Evolutionary conservation across 225 moss, liverwort and hornwort species (phyloP), one percentile per base, ranked within the genome.

Genomic region (Polytrichum formosum): DNA sequence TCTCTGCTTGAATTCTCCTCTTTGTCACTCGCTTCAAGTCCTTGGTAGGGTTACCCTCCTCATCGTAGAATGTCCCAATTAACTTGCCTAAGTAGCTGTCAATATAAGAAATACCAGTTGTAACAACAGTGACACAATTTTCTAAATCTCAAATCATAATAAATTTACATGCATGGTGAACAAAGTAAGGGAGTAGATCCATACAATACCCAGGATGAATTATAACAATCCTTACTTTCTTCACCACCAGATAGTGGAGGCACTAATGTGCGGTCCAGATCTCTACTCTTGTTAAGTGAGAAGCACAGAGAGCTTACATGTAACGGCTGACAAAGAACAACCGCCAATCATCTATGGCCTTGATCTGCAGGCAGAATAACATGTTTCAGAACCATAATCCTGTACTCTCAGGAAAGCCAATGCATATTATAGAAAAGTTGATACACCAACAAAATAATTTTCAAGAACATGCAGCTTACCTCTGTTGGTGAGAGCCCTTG

Each of bases 331-430:
- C 46, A 73, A 92, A 92, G 76, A 91, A 90, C 1, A 69, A 28
- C 72, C 90, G 83, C 98, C 98, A 98, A 60, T 90, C 98, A 73
- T 90, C 82, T 65, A 98, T 90, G 72, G 85, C 84, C 85, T 98
- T 98, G 74, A 98, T 80, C 97, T 98, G 89, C 72, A 76, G 61
- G 28, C 73, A 77, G 63, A 75, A 65, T 18, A 23, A 68, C 26
- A 46, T 23, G 6, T 22, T 1, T 46, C 46, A 46, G 23, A 58
- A n/a, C 18, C 56, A 56, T n/a, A 58, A 58, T 23, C 23, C 21
- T n/a, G 13, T 16, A 4, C 46, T 46, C 16, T 46, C 16, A 46
- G 4, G 3, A 46, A 46, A 46, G 46, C 46, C 46, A 13, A 16
- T 16, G 10, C 37, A 46, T 13, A 58, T 58, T 8, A 20, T 20